Conservation (phyloP, 2,329 filamentous ascomycete species). For the Plectosphaerella sp. region DNA sequence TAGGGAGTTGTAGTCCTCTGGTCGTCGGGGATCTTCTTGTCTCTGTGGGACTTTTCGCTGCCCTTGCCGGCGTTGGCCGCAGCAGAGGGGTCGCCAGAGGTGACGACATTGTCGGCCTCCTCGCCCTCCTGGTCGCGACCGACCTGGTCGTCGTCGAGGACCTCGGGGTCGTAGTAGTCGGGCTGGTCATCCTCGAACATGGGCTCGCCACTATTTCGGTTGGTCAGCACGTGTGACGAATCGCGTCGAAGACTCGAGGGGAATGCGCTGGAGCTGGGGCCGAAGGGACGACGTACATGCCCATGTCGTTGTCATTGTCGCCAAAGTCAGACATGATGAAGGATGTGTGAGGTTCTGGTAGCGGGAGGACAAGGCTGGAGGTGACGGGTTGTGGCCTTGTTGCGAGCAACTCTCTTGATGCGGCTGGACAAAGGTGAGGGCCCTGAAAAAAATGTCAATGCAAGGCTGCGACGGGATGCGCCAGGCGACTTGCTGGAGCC, state of each 20-base stretch:
- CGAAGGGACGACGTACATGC: constrained; percentile 38
- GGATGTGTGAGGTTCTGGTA: not conserved
- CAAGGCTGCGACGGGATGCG: constrained; percentile 10
- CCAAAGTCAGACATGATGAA: constrained; percentile 68
- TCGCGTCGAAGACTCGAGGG: not conserved
- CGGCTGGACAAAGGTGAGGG: constrained; percentile 1
- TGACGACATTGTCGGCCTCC: constrained; percentile 55
- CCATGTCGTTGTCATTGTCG: constrained; percentile 57
- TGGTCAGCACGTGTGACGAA: too few species aligned
- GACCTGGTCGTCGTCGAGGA: constrained; percentile 52
- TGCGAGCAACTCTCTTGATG: constrained; percentile 3
- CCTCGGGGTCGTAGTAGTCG: constrained; percentile 49
- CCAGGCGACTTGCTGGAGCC: not conserved
- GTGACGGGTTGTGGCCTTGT: not conserved
- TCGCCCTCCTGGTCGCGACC: constrained; percentile 48
- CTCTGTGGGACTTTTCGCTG: constrained; percentile 54
- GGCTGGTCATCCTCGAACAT: constrained; percentile 64
- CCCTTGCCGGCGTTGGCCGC: constrained; percentile 49
- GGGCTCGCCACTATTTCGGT: constrained; percentile 55
- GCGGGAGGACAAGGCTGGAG: not conserved
- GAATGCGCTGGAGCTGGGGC: not conserved
- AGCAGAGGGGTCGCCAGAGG: constrained; percentile 59
- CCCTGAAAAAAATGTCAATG: constrained; percentile 14
- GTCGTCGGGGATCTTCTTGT: constrained; percentile 88
- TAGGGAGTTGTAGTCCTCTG: constrained; percentile 92